These are phyloP conservation scores for Globomyces pollinis-pini DNA, from an alignment of 192 early-diverging fungal species.

Conservation along the genomic window DNA sequence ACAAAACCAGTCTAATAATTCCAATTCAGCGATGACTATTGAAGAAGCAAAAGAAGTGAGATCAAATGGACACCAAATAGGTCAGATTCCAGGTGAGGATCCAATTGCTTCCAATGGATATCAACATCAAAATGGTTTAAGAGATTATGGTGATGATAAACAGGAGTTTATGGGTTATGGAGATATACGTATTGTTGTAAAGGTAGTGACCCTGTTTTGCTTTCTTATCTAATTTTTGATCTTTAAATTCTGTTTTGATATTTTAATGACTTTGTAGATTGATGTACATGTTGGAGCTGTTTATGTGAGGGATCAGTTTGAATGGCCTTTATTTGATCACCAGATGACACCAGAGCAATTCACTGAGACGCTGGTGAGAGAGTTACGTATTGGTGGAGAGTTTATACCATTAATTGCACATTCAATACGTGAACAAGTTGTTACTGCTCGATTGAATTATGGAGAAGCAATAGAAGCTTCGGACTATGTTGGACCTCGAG, in stretches of 20 bases:
- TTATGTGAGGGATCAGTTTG: conserved; percentile 78
- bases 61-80: too few species aligned
- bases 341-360: conserved; percentile 62
- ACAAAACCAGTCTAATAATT: background rate
- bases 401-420: conserved; percentile 70
- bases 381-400: conserved; percentile 73
- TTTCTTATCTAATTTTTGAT: too few species aligned
- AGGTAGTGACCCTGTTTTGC: too few species aligned
- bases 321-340: conserved; percentile 72
- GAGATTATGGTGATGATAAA: background rate
- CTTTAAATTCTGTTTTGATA: too few species aligned
- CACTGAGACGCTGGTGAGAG: conserved; percentile 52
- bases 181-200: conserved; percentile 32
- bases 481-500: conserved; percentile 4
- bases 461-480: conserved; percentile 17
- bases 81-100: too few species aligned
- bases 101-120: too few species aligned
- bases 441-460: conserved; percentile 27
- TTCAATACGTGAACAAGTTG: conserved; percentile 66
- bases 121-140: background rate
- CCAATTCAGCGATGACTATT: background rate
- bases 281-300: conserved; percentile 78
- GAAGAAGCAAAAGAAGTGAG: too few species aligned
- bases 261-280: too few species aligned
- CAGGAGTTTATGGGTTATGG: conserved; percentile 10